Base-by-base conservation (phyloP, 129 eudicot genomes). In the Escallonia herrerae region DNA sequence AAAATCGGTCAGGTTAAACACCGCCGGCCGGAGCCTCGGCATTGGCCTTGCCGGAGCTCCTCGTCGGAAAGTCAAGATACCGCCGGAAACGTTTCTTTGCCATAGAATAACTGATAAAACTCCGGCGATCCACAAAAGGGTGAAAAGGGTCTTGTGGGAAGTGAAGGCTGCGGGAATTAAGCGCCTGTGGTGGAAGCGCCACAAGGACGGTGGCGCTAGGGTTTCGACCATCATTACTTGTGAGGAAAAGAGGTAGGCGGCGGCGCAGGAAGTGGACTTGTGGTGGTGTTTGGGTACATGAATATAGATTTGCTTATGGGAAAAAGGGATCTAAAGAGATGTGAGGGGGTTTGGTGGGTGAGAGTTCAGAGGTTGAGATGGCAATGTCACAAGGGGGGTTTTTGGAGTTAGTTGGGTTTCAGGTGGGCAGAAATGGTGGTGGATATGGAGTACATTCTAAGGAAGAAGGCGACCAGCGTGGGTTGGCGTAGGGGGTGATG, bases 1-100 rank as follows among this genome's bases (percentile, higher is more conserved):
- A 44, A 94, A 94, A 48, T 89, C 99, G 12, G 93, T 89, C 43
- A 94, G 53, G 62, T 89, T 86, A 66, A 79, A 86, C 8, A 69
- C 78, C 44, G 84, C 80, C 1, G 95, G 97, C 13, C 99, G 85
- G 33, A 89, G 82, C 45, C 40, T 70, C 12, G 97, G 97, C 22
- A 84, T 14, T 2, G 68, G 59, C 43, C 77, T 62, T 8, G 37
- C 65, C 8, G 58, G 64, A 4, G 54, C 13, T 0, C 69, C 54
- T 37, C 78, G 79, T 60, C 84, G 81, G 77, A 83, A 93, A 61
- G 63, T 51, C 11, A 63, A 45, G 5, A 93, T 40, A 1, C 81
- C 84, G 22, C 69, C 83, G 9, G 73, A 69, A 40, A 80, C 64
- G 74, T 80, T 75, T 39, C 83, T 76, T 40, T 89, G 97, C 90